Evolutionary conservation across 768 basidiomycete species (phyloP).

Genomic region (Leccinum imitatum): DNA sequence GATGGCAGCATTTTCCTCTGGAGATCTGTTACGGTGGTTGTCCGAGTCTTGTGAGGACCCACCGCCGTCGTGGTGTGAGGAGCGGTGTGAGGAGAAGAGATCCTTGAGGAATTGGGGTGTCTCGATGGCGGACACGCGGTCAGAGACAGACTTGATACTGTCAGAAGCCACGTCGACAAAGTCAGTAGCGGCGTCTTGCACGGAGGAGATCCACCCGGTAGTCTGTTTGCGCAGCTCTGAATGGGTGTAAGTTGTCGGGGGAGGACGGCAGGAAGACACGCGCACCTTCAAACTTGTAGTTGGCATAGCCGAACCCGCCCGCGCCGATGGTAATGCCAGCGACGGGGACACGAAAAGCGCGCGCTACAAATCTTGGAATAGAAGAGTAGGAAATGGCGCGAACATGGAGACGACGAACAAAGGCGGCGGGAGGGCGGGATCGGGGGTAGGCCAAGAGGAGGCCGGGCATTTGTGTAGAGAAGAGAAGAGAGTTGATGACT

Average conservation of each 20-base stretch:
- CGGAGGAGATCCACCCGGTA: conserved; percentile 59
- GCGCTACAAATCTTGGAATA: conserved; percentile 83
- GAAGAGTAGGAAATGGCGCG: conserved; percentile 83
- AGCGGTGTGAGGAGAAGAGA: conserved; percentile 41
- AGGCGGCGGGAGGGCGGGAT: conserved; percentile 29
- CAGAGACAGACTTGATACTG: conserved; percentile 57
- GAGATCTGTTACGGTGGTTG: conserved; percentile 41
- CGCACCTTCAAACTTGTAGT: conserved; percentile 94
- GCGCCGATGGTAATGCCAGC: conserved; percentile 89
- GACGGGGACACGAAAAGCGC: conserved; percentile 86
- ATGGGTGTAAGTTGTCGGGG: background rate
- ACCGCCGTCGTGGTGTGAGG: conserved; percentile 33
- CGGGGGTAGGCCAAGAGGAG: background rate
- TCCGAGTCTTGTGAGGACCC: conserved; percentile 37
- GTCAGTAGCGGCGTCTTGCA: conserved; percentile 60
- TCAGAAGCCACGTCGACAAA: conserved; percentile 73
- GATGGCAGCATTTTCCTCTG: conserved; percentile 59
- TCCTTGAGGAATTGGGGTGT: conserved; percentile 70
- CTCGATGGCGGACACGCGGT: conserved; percentile 56
- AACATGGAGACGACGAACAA: conserved; percentile 65
- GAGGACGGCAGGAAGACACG: conserved; percentile 1
- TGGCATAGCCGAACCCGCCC: conserved; percentile 90
- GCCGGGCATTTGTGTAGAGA: too few relatives aligned
- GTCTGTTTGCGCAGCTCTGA: conserved; percentile 73
- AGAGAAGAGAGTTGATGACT: background rate